These are phyloP conservation scores for Pythium plurisporium DNA, from an alignment of 352 stramenopile genomes.

Conservation along the genomic window DNA sequence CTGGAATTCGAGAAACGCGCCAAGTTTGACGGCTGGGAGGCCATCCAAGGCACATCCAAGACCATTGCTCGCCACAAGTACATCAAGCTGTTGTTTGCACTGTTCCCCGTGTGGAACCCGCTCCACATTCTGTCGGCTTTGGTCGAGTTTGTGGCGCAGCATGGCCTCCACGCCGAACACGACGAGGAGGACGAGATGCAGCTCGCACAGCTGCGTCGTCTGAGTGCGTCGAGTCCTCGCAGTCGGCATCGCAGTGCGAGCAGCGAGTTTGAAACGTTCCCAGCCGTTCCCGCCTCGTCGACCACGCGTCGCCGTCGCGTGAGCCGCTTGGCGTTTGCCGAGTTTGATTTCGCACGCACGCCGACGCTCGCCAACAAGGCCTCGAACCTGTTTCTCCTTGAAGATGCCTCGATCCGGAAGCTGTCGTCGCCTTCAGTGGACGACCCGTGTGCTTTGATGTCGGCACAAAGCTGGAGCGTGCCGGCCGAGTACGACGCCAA, in stretches of 20 bases:
- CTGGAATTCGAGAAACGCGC: slow-evolving; percentile 65
- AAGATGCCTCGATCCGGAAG: slow-evolving; percentile 44
- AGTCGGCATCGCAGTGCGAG: not conserved
- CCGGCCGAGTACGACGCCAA: slow-evolving; percentile 55
- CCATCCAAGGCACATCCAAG: slow-evolving; percentile 43
- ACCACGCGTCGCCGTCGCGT: slow-evolving; percentile 1
- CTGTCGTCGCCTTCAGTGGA: slow-evolving; percentile 50
- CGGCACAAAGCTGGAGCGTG: slow-evolving; percentile 53
- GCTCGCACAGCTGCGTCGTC: slow-evolving; percentile 21
- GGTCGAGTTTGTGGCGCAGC: slow-evolving; percentile 32
- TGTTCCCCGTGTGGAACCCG: slow-evolving; percentile 72
- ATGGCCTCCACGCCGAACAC: slow-evolving; percentile 6
- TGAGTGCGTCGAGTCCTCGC: slow-evolving; percentile 23
- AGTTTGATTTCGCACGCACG: slow-evolving; percentile 64
- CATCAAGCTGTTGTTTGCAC: slow-evolving; percentile 68
- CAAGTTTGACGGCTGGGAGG: slow-evolving; percentile 75
- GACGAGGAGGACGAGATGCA: slow-evolving; percentile 23
- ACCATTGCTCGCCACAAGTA: slow-evolving; percentile 62
- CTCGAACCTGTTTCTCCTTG: slow-evolving; percentile 55
- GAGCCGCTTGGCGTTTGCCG: slow-evolving; percentile 35
- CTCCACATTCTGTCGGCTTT: slow-evolving; percentile 45
- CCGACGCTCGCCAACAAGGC: slow-evolving; percentile 37
- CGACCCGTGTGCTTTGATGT: slow-evolving; percentile 57
- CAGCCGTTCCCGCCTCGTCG: not conserved
- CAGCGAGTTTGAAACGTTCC: slow-evolving; percentile 11